phyloP scores from a whole-genome alignment of 2,329 filamentous ascomycete species.

The Plectosphaerella cucumerina region DNA sequence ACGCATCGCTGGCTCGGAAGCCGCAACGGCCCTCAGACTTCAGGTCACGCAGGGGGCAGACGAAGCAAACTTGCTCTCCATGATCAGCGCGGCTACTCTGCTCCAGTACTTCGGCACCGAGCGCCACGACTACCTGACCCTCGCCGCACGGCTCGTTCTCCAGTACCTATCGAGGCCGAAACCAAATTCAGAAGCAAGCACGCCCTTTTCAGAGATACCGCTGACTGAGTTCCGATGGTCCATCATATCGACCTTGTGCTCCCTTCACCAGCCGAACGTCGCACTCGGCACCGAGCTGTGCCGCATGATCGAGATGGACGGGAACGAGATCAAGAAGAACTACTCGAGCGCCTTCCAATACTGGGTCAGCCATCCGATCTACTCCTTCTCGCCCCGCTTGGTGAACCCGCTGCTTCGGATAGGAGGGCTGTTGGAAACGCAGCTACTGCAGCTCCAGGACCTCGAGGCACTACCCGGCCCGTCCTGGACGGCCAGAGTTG shows the following conservation, averaged over 20 bases:
- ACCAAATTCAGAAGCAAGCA: neutral
- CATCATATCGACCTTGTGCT: slow-evolving; percentile 11
- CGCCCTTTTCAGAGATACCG: slow-evolving; percentile 5
- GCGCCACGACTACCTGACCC: slow-evolving; percentile 6
- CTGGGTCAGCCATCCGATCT: slow-evolving; percentile 13
- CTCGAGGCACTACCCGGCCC: neutral
- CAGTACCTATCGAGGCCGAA: slow-evolving; percentile 2
- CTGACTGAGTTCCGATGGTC: slow-evolving; percentile 13
- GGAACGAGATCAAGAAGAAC: slow-evolving; percentile 11
- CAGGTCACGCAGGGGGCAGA: slow-evolving; percentile 2
- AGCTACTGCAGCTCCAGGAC: slow-evolving; percentile 5
- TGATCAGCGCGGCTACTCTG: slow-evolving; percentile 8
- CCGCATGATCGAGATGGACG: slow-evolving; percentile 10
- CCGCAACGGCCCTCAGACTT: slow-evolving; percentile 1
- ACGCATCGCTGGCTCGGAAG: slow-evolving; percentile 4
- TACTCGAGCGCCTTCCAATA: slow-evolving; percentile 10
- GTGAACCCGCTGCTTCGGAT: slow-evolving; percentile 12
- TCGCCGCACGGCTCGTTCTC: slow-evolving; percentile 4
- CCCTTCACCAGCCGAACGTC: slow-evolving; percentile 5
- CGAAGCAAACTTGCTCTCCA: slow-evolving; percentile 6
- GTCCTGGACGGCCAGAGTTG: slow-evolving; percentile 2
- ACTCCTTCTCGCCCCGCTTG: slow-evolving; percentile 11
- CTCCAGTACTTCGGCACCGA: slow-evolving; percentile 8
- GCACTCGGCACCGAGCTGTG: slow-evolving; percentile 1
- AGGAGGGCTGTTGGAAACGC: slow-evolving; percentile 8